A percentile compares a stretch with the other conserved stretches of the same genome.
These are phyloP conservation scores for Sporobolomyces phaffii DNA, from an alignment of 768 basidiomycete genomes.

Conservation along the genomic window DNA sequence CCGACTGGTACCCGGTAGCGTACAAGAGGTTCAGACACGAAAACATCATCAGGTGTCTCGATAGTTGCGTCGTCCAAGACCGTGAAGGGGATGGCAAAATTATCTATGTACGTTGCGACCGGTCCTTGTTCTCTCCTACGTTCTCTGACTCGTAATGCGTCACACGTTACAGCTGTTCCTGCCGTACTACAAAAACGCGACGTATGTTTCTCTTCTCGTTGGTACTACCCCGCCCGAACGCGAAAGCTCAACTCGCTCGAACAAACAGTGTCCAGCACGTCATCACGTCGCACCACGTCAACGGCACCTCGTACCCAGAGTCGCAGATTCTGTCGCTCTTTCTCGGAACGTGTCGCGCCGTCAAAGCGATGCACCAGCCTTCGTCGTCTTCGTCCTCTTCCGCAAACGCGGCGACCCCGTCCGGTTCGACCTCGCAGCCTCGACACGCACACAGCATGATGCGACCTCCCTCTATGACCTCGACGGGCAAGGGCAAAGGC, in stretches of 20 bases:
- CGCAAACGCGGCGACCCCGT: slow-evolving; percentile 42
- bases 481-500: not conserved
- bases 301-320: slow-evolving; percentile 76
- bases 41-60: slow-evolving; percentile 73
- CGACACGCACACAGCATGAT: no score
- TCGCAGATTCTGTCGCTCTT: slow-evolving; percentile 81
- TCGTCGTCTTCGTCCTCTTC: not conserved
- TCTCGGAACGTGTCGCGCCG: slow-evolving; percentile 87
- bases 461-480: not conserved
- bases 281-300: slow-evolving; percentile 75
- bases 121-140: slow-evolving; percentile 43
- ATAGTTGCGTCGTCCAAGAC: slow-evolving; percentile 29
- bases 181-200: slow-evolving; percentile 73
- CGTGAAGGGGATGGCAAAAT: slow-evolving; percentile 27
- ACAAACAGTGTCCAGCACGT: slow-evolving; percentile 86
- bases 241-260: not conserved
- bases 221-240: not conserved
- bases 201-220: not conserved
- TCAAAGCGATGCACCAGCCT: slow-evolving; percentile 89
- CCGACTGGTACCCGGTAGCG: slow-evolving; percentile 54
- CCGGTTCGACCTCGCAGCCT: not conserved
- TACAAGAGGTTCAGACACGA: slow-evolving; percentile 93
- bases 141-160: not conserved
- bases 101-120: slow-evolving; percentile 24
- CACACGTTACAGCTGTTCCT: slow-evolving; percentile 67